These are phyloP conservation scores for Zasmidium angulare DNA, from an alignment of 2,329 filamentous ascomycete genomes.

Conservation along the genomic window DNA sequence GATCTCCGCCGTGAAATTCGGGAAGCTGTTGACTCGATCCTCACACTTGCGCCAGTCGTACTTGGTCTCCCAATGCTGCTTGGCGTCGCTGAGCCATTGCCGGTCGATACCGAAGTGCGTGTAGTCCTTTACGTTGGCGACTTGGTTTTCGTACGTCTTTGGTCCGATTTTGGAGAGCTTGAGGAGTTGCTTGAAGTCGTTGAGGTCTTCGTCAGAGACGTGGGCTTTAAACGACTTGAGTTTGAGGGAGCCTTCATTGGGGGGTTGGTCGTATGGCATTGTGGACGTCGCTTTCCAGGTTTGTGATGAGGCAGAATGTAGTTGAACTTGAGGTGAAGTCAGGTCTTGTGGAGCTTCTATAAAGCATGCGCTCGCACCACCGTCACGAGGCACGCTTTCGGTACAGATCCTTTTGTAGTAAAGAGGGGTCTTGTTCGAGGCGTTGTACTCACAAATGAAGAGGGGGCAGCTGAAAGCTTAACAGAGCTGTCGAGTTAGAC, in stretches of 20 bases:
- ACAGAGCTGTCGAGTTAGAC: neutral
- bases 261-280: constrained; percentile 33
- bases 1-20: constrained; percentile 50
- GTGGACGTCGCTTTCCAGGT: too few species aligned
- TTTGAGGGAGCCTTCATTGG: constrained; percentile 37
- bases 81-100: constrained; percentile 46
- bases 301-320: constrained; percentile 3
- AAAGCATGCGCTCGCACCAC: neutral
- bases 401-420: neutral
- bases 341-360: neutral
- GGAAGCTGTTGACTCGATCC: constrained; percentile 49
- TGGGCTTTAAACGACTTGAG: constrained; percentile 43
- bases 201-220: constrained; percentile 15
- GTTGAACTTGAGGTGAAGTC: neutral
- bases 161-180: constrained; percentile 50
- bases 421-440: neutral
- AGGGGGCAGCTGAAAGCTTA: neutral
- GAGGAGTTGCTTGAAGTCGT: constrained; percentile 36
- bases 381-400: neutral
- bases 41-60: constrained; percentile 52
- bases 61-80: constrained; percentile 42
- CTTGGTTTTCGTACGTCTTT: constrained; percentile 49
- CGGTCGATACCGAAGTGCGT: constrained; percentile 44
- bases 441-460: neutral
- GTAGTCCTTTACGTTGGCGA: constrained; percentile 37